A percentile compares a stretch with the other conserved stretches of the same genome.
These are phyloP conservation scores for Phytophthora pinifolia DNA, from an alignment of 352 stramenopile genomes.

Conservation along the genomic window DNA sequence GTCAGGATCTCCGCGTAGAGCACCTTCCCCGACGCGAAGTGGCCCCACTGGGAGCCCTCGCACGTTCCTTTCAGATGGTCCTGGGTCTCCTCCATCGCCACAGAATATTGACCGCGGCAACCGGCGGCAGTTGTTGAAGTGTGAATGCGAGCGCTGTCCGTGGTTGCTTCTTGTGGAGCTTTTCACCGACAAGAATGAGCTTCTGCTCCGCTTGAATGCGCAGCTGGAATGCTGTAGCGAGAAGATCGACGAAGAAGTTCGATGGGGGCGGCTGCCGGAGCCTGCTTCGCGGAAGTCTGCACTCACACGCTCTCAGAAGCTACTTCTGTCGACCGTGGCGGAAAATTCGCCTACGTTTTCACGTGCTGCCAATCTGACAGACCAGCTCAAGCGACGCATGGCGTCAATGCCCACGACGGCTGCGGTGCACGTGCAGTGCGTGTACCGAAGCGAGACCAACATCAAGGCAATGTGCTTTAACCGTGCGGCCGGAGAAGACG, in stretches of 20 bases:
- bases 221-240: constrained; percentile 72
- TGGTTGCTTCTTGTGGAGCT: constrained; percentile 75
- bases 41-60: constrained; percentile 23
- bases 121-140: constrained; percentile 59
- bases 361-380: constrained; percentile 49
- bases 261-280: constrained; percentile 69
- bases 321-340: constrained; percentile 48
- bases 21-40: constrained; percentile 26
- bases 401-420: constrained; percentile 29
- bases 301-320: constrained; percentile 68
- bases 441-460: constrained; percentile 80
- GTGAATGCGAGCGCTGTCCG: constrained; percentile 65
- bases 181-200: constrained; percentile 70
- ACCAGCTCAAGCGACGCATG: constrained; percentile 65
- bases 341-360: constrained; percentile 36
- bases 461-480: constrained; percentile 89
- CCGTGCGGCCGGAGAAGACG: constrained; percentile 42
- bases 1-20: constrained; percentile 12
- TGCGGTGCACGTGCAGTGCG: constrained; percentile 52
- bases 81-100: constrained; percentile 26
- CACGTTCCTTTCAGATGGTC: constrained; percentile 14
- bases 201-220: constrained; percentile 68
- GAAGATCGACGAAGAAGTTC: constrained; percentile 76
- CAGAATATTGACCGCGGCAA: constrained; percentile 28
- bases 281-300: constrained; percentile 58